Conservation (phyloP, 2,329 filamentous ascomycete species). For the Fusarium sp. region DNA sequence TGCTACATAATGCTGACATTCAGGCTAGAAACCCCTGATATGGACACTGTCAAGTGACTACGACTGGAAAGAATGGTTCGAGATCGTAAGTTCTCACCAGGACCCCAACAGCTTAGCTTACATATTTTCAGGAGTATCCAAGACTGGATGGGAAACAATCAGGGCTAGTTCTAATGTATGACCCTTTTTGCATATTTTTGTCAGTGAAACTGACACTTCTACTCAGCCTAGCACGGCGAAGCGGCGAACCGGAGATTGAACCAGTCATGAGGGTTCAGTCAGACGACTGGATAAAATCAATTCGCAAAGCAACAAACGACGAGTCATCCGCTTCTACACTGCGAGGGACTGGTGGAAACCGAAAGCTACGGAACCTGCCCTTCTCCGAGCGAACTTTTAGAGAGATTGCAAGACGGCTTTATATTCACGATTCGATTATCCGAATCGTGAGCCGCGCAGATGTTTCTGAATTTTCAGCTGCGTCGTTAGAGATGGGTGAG, state of each 20-base stretch:
- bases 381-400: neutral
- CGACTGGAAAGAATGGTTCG: conserved; percentile 7
- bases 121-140: neutral
- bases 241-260: neutral
- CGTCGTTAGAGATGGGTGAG: neutral
- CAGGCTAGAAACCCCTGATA: neutral
- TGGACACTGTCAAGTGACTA: neutral
- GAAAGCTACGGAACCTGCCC: neutral
- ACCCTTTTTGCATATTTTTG: rapidly evolving
- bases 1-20: neutral
- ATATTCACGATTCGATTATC: neutral
- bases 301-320: neutral
- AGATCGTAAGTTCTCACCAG: neutral
- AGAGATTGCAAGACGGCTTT: neutral
- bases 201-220: neutral
- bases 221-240: neutral
- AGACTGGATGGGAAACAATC: neutral
- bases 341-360: neutral
- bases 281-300: neutral
- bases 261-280: neutral
- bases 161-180: conserved; percentile 8
- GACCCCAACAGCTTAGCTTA: rapidly evolving
- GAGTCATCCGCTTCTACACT: neutral
- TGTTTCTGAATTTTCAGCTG: neutral
- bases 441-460: neutral